Percentiles rank a stretch among this genome's conserved stretches.
These are phyloP conservation scores for Mortierella sp. DNA, from an alignment of 371 early-diverging fungal species.

Conservation along the genomic window DNA sequence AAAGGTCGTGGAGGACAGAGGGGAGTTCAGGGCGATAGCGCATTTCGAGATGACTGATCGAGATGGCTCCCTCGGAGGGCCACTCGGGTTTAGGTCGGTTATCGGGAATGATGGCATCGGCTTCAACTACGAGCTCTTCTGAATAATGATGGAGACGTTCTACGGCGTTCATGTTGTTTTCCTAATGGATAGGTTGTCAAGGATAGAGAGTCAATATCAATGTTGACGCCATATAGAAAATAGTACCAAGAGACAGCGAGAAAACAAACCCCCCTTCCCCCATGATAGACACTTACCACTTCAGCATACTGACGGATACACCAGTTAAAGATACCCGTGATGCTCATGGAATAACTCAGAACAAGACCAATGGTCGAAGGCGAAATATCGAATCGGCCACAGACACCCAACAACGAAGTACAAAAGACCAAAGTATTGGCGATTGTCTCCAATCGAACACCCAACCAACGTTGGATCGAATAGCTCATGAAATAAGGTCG, in stretches of 20 bases:
- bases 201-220: slow-evolving; percentile 54
- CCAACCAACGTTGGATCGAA: slow-evolving; percentile 79
- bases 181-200: slow-evolving; percentile 47
- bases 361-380: slow-evolving; percentile 47
- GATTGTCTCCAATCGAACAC: slow-evolving; percentile 63
- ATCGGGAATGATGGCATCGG: slow-evolving; percentile 47
- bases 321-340: slow-evolving; percentile 55
- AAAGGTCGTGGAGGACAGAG: slow-evolving; percentile 63
- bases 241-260: slow-evolving; percentile 16
- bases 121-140: slow-evolving; percentile 60
- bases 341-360: slow-evolving; percentile 53
- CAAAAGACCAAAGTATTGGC: slow-evolving; percentile 55
- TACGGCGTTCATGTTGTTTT: slow-evolving; percentile 76
- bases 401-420: slow-evolving; percentile 39
- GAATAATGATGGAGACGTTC: slow-evolving; percentile 74
- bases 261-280: no score
- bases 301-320: slow-evolving; percentile 57
- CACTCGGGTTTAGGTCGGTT: slow-evolving; percentile 57
- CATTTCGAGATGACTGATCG: slow-evolving; percentile 58
- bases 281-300: slow-evolving; percentile 44
- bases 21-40: slow-evolving; percentile 65
- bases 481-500: slow-evolving; percentile 71
- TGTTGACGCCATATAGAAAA: slow-evolving; percentile 31
- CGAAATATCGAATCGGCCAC: slow-evolving; percentile 18
- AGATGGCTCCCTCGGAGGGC: slow-evolving; percentile 69